A percentile compares a stretch with the other conserved stretches of the same genome.
Conservation (phyloP, 805 yeast species). For the Torulaspora delbrueckii region DNA sequence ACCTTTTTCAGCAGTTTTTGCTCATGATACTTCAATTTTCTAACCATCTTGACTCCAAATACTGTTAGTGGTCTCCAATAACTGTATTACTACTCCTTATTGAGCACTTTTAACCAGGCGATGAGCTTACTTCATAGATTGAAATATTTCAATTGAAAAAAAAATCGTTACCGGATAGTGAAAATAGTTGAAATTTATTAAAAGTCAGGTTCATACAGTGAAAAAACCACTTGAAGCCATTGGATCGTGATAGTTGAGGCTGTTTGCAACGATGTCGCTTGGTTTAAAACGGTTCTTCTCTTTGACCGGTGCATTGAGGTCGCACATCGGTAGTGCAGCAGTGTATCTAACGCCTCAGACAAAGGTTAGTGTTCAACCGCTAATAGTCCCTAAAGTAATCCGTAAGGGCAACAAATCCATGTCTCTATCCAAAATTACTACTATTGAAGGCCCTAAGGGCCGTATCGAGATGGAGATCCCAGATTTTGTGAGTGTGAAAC, state of each 20-base stretch:
- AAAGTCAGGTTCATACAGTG: neutral
- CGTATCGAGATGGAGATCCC: conserved; percentile 60
- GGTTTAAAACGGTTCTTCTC: conserved; percentile 36
- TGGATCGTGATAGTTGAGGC: neutral
- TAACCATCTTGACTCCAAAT: conserved; percentile 50
- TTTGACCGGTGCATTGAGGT: conserved; percentile 32
- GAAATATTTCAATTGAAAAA: conserved; percentile 2
- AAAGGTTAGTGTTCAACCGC: conserved; percentile 38
- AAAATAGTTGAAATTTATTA: neutral
- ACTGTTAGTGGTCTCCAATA: neutral
- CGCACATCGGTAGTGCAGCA: conserved; percentile 81
- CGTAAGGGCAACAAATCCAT: conserved; percentile 62
- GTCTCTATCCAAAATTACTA: conserved; percentile 52
- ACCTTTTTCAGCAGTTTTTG: conserved; percentile 91
- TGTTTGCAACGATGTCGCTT: conserved; percentile 5
- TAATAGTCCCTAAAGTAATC: conserved; percentile 50
- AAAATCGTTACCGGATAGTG: neutral
- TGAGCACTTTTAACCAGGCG: conserved; percentile 7
- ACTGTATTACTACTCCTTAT: neutral
- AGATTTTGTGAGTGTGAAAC: conserved; percentile 52
- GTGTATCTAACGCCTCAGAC: conserved; percentile 64
- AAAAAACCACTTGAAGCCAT: neutral
- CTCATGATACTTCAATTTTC: conserved; percentile 91
- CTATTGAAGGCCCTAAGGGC: conserved; percentile 77
- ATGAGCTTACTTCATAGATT: conserved; percentile 14